Conservation (phyloP, 2,329 filamentous ascomycete genomes). For the Fusarium abutilonis region DNA sequence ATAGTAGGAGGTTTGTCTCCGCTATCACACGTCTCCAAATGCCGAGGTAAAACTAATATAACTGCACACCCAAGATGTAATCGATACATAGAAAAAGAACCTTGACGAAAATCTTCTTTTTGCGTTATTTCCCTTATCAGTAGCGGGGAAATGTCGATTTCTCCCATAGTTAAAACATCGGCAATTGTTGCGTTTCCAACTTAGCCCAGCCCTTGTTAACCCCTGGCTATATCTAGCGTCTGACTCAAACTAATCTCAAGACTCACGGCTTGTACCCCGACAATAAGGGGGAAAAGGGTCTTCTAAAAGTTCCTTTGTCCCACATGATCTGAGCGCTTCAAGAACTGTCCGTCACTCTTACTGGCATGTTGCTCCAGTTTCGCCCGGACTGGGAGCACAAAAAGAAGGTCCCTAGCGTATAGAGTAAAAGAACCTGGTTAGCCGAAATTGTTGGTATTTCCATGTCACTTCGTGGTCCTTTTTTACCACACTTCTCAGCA, state of each 20-base stretch:
- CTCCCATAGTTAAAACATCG: slow-evolving; percentile 19
- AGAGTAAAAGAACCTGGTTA: slow-evolving; percentile 8
- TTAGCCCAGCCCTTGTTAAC: slow-evolving; percentile 1
- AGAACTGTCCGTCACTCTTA: slow-evolving; percentile 14
- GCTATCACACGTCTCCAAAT: slow-evolving; percentile 5
- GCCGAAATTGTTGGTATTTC: slow-evolving; percentile 14
- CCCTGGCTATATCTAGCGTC: slow-evolving; percentile 31
- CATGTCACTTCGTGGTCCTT: slow-evolving; percentile 6
- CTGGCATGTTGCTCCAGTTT: slow-evolving; percentile 25
- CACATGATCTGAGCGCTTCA: neutral
- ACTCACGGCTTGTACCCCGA: slow-evolving; percentile 18
- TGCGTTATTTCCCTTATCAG: slow-evolving; percentile 33
- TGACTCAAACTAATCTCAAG: slow-evolving; percentile 21
- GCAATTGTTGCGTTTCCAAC: slow-evolving; percentile 21
- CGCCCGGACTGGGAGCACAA: slow-evolving; percentile 29
- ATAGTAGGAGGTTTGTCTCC: slow-evolving; percentile 12
- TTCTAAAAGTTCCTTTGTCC: slow-evolving; percentile 36
- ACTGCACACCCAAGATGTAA: slow-evolving; percentile 21
- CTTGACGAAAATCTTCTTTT: slow-evolving; percentile 23
- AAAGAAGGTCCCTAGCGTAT: slow-evolving; percentile 21
- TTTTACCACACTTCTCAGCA: slow-evolving; percentile 17
- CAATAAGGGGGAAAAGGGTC: slow-evolving; percentile 21
- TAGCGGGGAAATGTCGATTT: slow-evolving; percentile 25
- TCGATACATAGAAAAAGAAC: slow-evolving; percentile 6
- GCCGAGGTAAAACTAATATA: too few species aligned